Evolutionary conservation across 352 stramenopile species (phyloP).

Genomic region (Pythium inflatum): DNA sequence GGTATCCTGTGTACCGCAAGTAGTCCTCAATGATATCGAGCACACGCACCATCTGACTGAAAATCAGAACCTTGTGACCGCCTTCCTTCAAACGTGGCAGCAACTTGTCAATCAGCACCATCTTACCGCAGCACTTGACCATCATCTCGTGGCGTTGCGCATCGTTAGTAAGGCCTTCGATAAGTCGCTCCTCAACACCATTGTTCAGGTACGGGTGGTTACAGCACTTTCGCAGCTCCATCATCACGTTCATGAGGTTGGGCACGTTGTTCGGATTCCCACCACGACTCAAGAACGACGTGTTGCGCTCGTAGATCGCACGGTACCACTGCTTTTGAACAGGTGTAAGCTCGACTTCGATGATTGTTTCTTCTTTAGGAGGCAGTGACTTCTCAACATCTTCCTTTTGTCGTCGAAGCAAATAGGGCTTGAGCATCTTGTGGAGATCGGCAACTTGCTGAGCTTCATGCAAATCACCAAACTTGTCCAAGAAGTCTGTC

Average conservation of each 20-base stretch:
- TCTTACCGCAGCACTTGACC: slow-evolving; percentile 98
- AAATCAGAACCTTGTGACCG: slow-evolving; percentile 98
- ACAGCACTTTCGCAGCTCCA: slow-evolving; percentile 92
- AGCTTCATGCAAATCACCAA: slow-evolving; percentile 85
- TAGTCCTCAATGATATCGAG: slow-evolving; percentile 99
- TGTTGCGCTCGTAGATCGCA: slow-evolving; percentile 97
- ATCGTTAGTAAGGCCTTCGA: slow-evolving; percentile 77
- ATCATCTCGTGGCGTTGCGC: slow-evolving; percentile 91
- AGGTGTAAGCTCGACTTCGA: slow-evolving; percentile 89
- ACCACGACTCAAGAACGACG: slow-evolving; percentile 84
- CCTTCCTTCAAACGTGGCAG: slow-evolving; percentile 96
- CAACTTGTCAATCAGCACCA: slow-evolving; percentile 99
- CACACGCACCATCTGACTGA: slow-evolving; percentile 99
- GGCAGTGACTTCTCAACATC: slow-evolving; percentile 90
- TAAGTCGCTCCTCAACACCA: slow-evolving; percentile 89
- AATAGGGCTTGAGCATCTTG: slow-evolving; percentile 90
- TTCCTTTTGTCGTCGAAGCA: slow-evolving; percentile 89
- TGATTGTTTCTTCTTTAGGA: slow-evolving; percentile 90
- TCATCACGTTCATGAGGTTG: slow-evolving; percentile 94
- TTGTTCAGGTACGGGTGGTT: slow-evolving; percentile 94
- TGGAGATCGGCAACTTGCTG: slow-evolving; percentile 89
- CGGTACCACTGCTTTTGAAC: slow-evolving; percentile 92
- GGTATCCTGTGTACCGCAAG: slow-evolving; percentile 89
- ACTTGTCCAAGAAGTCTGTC: slow-evolving; percentile 94
- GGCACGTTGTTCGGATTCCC: slow-evolving; percentile 82